phyloP scores from a whole-genome alignment of 2,329 filamentous ascomycete genomes.

The Colletotrichum plurivorum region DNA sequence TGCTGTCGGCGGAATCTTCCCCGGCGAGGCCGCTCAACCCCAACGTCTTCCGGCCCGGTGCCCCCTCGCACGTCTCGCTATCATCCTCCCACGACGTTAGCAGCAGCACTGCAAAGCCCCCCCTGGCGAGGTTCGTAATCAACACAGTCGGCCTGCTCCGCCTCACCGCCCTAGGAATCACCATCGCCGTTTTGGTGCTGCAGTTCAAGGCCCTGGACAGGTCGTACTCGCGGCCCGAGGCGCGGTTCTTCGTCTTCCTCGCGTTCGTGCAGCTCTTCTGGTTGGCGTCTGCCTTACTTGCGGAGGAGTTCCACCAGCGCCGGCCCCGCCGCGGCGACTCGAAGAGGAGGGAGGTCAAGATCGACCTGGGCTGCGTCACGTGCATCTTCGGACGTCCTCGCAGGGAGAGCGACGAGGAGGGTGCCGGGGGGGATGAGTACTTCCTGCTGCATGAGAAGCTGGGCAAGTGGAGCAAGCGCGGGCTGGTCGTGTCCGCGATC shows the following conservation, averaged over 20 bases:
- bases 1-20: too few species aligned
- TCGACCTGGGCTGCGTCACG: slow-evolving; percentile 28
- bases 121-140: slow-evolving; percentile 13
- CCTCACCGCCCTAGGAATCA: slow-evolving; percentile 6
- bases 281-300: slow-evolving; percentile 13
- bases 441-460: neutral
- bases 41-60: slow-evolving; percentile 13
- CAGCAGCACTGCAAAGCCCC: neutral
- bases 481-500: neutral
- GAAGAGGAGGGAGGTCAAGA: neutral
- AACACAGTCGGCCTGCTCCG: slow-evolving; percentile 19
- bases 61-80: slow-evolving; percentile 4
- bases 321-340: neutral
- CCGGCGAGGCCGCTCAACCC: slow-evolving; percentile 18
- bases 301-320: neutral
- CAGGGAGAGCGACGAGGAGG: neutral
- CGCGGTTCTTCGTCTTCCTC: slow-evolving; percentile 19
- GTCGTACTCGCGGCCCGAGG: neutral
- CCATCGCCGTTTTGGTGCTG: slow-evolving; percentile 15
- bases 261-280: slow-evolving; percentile 27
- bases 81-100: neutral
- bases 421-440: neutral
- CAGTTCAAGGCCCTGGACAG: neutral
- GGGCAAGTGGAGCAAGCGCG: neutral
- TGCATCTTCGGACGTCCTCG: slow-evolving; percentile 28